Percentiles rank a stretch among this genome's conserved stretches.
phyloP scores from a whole-genome alignment of 495 filamentous ascomycete species.

The Mytilinidion resinicola region DNA sequence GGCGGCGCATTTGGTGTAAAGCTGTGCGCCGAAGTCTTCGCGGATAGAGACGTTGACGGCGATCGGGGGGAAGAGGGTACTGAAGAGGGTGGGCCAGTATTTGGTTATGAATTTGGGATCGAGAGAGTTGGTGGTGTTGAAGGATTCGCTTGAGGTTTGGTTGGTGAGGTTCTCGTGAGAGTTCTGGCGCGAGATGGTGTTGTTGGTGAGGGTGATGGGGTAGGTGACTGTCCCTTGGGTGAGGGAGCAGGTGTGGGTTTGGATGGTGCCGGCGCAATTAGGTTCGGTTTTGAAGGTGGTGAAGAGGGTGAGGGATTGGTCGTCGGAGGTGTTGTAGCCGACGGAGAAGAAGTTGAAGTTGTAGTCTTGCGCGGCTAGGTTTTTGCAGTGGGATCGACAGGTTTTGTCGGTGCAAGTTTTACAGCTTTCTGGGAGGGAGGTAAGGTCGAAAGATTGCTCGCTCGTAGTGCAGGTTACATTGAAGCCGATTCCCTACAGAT shows the following conservation, averaged over 20 bases:
- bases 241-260: constrained; percentile 11
- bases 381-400: background rate
- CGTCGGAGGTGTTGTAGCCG: background rate
- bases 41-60: constrained; percentile 11
- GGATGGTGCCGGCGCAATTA: constrained; percentile 9
- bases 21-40: background rate
- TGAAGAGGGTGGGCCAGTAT: constrained; percentile 11
- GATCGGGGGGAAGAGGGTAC: constrained; percentile 12
- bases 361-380: background rate
- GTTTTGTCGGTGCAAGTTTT: constrained; percentile 4
- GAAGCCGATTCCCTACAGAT: constrained; percentile 10
- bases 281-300: constrained; percentile 6
- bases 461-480: constrained; percentile 5
- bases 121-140: constrained; percentile 1
- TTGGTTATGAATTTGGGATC: constrained; percentile 6
- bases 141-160: background rate
- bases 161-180: background rate
- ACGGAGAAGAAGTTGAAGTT: constrained; percentile 17
- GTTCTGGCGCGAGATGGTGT: background rate
- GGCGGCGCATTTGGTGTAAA: constrained; percentile 8
- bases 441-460: constrained; percentile 8
- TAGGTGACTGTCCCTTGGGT: constrained; percentile 2
- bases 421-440: constrained; percentile 7
- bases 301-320: constrained; percentile 2
- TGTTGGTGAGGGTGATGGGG: constrained; percentile 6